Evolutionary conservation across 768 basidiomycete genomes (phyloP), one percentile per base, ranked within the genome.

Genomic region (Leccinum truebloodii): DNA sequence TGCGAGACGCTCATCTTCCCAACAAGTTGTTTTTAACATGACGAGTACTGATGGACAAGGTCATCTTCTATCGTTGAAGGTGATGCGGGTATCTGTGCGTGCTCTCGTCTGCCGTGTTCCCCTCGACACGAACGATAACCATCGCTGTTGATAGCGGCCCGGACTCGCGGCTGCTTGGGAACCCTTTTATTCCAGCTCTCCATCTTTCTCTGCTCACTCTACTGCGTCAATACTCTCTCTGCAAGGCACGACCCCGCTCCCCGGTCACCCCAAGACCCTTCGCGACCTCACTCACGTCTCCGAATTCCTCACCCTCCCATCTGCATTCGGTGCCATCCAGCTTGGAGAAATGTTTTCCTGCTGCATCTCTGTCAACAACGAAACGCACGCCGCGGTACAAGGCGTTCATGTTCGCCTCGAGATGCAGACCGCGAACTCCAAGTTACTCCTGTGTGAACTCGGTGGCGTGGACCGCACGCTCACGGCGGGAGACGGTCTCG

Each of bases 291-390:
- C 88, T 3, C 83, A 91, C 71, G 83, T 88, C 35, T 86, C 90
- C 12, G 88, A 94, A 65, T 77, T 94, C 61, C 82, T 95, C 60
- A 88, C 86, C 20, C 80, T 96, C 8, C 93, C 94, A 0, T 79
- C 89, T 20, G 84, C 92, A 8, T 95, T 95, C 69, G 94, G 94
- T 16, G 78, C 86, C 6, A 92, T 95, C 63, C 92, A 93, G 67
- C 83, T 97, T 1, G 95, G 95, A 12, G 92, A 95, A 74, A 92
- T 90, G 0, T 95, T 97, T 69, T 84, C 88, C 1, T 87, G 90
- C 65, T 88, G 86, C 67, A 79, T 97, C 26, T 90, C 88, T 62
- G 80, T 96, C 59, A 90, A 92, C 69, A 94, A 94, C 71, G 89
- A 92, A 71, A 81, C 86, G 0, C 78, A 83, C 35, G 73, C 82